Base-by-base conservation (phyloP, 495 filamentous ascomycete species). In the Oidiodendron maius region DNA sequence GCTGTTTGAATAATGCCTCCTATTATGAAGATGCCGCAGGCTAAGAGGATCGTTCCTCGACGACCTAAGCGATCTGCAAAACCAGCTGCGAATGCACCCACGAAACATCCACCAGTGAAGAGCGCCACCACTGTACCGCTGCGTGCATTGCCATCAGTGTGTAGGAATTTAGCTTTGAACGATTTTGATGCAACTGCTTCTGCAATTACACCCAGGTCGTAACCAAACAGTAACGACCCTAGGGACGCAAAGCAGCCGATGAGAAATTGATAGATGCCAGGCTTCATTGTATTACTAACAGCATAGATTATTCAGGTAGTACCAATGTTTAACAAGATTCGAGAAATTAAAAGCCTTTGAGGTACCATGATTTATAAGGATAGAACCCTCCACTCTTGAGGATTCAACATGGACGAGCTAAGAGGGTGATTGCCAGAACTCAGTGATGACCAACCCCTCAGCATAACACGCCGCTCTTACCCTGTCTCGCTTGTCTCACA, bases 1-100 rank as follows among this genome's bases (percentile, higher is more conserved):
- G 53, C 65, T 2, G 68, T 68, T 55, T 72, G 69, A 32, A 72
- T 54, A 12, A 52, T 50, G 0, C 69, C 69, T 3, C 69, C 69
- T 1, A 71, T 48, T 38, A 66, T 44, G 57, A 72, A 72, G 17
- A 73, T 57, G 4, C 63, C 15, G 22, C 58, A 59, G 2, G 62
- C 70, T 36, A 69, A 45, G 25, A 70, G 44, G 50, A 73, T 71
- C 5, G 69, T 71, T 21, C 26, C 12, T 34, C 50, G 35, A 21
- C 50, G 35, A n/a, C 50, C 50, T 13, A 53, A 17, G 11, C 23
- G 16, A 42, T 53, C 50, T 1, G 50, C 40, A 22, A 21, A 35
- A 2, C 50, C 50, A 18, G 43, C 50, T 12, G 23, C 22, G 0
- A 48, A 12, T 24, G 50, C 50, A 16, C 57, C 57, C 25, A 56